Evolutionary conservation across 352 stramenopile genomes (phyloP), one percentile per base, ranked within the genome.

Genomic region (Globisporangium heterothallicum): DNA sequence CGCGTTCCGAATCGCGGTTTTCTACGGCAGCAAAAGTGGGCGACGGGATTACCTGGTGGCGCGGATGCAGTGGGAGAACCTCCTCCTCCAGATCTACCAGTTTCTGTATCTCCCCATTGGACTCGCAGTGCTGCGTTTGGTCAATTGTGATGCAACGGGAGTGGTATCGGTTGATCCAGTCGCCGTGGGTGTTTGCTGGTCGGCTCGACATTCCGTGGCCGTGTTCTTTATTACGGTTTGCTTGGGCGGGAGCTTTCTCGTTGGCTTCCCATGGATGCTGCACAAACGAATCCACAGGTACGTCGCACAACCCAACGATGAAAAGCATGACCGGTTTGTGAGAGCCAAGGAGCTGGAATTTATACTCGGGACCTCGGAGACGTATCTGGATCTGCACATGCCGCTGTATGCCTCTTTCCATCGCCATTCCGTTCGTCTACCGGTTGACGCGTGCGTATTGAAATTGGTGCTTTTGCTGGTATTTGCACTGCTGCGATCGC

Each of bases 31-130:
- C 1, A 50, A 26, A 21, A 52, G 59, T 5, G 72, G 64, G 8
- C 48, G 41, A 0, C 42, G 60, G 8, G 64, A 81, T 34, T 60
- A 59, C 5, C n/a, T 82, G 3, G 35, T 63, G 6, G 58, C 59
- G 6, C 40, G 42, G 32, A 55, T 64, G 12, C 34, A 42, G 13
- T 70, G 66, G 55, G 72, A 86, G 19, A 84, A 85, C 49, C 53
- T 57, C 13, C 53, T 87, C 19, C 58, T 87, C 18, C 61, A 73
- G 41, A 18, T 70, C 2, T 43, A 78, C 27, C 71, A 86, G 56
- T 27, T 76, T 10, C 24, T 86, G 19, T 89, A 87, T 43, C 10
- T 87, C 1, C 78, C 75, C 1, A 57, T 86, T n/a, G 78, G 74
- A 2, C 52, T 89, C 7, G 66, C 76, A 0, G 70, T 76, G n/a